Conservation (phyloP, 257 asterid species). For the Solanum bulbocastanum region DNA sequence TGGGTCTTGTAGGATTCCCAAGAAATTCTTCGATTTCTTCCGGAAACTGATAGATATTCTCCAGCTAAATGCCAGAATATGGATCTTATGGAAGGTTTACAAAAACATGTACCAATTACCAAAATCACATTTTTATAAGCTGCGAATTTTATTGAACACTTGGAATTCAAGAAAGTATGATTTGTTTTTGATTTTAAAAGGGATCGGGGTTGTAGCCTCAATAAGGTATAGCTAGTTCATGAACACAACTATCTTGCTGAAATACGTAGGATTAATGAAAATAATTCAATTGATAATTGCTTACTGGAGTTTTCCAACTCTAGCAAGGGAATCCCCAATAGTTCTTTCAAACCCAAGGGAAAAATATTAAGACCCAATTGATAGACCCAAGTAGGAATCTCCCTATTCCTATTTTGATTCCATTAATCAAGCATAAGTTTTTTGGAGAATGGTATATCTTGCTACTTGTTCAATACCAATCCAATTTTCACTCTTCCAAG, state of each 20-base stretch:
- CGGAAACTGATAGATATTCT: neutral
- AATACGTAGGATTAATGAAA: neutral
- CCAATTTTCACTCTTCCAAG: neutral
- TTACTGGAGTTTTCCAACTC: neutral
- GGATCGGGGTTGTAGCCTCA: neutral
- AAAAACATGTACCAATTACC: neutral
- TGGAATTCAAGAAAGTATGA: neutral
- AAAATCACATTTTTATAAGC: neutral
- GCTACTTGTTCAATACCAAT: neutral
- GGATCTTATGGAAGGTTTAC: neutral
- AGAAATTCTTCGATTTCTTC: too few species aligned
- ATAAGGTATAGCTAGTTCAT: neutral
- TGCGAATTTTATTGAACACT: neutral
- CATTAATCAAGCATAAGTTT: neutral
- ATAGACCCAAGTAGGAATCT: neutral
- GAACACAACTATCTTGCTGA: neutral
- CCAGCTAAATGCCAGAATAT: neutral
- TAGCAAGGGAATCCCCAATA: neutral
- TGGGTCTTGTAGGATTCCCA: too few species aligned
- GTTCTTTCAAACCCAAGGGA: neutral
- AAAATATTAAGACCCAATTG: neutral
- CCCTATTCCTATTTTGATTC: neutral
- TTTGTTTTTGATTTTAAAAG: too few species aligned
- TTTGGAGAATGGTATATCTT: neutral
- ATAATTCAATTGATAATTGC: neutral